phyloP scores from a whole-genome alignment of 2,329 filamentous ascomycete genomes.

The Ophiostoma piceae region DNA sequence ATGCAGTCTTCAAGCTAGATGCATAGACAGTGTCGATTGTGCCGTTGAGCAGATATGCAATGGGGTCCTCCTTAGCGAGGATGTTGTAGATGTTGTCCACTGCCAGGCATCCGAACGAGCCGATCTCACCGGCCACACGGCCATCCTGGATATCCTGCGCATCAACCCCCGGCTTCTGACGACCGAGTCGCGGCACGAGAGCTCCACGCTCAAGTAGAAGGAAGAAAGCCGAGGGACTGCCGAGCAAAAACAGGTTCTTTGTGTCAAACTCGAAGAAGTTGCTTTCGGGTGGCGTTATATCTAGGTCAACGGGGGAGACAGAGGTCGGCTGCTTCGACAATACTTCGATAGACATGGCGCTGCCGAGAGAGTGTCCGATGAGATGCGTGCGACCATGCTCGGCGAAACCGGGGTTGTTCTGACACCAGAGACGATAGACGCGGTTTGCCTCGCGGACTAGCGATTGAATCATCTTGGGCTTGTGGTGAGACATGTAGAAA shows the following conservation, averaged over 20 bases:
- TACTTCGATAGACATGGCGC: conserved; percentile 89
- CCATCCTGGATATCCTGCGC: conserved; percentile 51
- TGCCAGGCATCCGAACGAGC: conserved; percentile 81
- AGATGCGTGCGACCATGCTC: conserved; percentile 80
- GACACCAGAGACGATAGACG: conserved; percentile 92
- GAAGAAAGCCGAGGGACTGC: conserved; percentile 90
- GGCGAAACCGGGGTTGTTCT: conserved; percentile 83
- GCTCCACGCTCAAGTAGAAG: conserved; percentile 70
- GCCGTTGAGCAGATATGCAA: conserved; percentile 88
- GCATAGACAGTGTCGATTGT: conserved; percentile 80
- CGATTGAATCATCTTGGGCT: conserved; percentile 87
- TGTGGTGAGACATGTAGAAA: conserved; percentile 95
- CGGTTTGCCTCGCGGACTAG: conserved; percentile 87
- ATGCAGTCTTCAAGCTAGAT: conserved; percentile 66
- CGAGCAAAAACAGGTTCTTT: conserved; percentile 79
- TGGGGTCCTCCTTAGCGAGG: conserved; percentile 64
- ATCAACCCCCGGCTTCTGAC: conserved; percentile 69
- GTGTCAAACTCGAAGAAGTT: conserved; percentile 81
- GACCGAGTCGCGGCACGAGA: conserved; percentile 70
- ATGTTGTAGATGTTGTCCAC: conserved; percentile 97
- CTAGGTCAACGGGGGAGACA: conserved; percentile 48
- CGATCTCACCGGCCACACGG: conserved; percentile 68
- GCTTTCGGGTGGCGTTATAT: conserved; percentile 40
- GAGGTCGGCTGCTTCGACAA: conserved; percentile 80
- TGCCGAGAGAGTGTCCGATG: conserved; percentile 88